Percentiles rank a stretch among this genome's conserved stretches.
These are phyloP conservation scores for Isabelozyma gotoi DNA, from an alignment of 805 yeast species.

Conservation along the genomic window DNA sequence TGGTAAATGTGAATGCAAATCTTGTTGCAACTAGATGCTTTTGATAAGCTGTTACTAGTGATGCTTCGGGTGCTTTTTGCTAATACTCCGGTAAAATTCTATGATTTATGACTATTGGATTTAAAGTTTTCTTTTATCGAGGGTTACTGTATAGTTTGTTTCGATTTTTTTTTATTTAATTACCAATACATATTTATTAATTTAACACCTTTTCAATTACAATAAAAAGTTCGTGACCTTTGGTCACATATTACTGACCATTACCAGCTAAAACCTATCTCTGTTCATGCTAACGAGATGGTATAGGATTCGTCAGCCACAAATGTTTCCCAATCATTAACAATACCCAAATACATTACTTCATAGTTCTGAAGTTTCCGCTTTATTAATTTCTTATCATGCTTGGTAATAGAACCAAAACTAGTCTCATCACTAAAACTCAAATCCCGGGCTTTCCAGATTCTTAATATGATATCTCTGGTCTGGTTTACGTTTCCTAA, in stretches of 20 bases:
- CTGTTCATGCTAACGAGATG: conserved; percentile 25
- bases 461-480: conserved; percentile 16
- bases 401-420: conserved; percentile 10
- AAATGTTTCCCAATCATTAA: conserved; percentile 32
- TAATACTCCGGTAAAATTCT: not conserved
- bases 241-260: too few relatives aligned
- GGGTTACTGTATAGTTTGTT: too few relatives aligned
- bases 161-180: too few relatives aligned
- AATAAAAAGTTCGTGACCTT: too few relatives aligned
- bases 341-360: conserved; percentile 12
- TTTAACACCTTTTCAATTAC: too few relatives aligned
- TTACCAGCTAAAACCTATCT: too few relatives aligned
- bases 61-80: not conserved
- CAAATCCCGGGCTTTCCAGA: conserved; percentile 31
- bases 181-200: not conserved
- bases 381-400: not conserved
- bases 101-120: too few relatives aligned
- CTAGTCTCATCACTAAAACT: conserved; percentile 16
- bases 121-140: not conserved
- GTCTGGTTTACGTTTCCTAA: conserved; percentile 28
- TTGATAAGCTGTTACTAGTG: not conserved
- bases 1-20: not conserved
- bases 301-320: conserved; percentile 24
- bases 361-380: not conserved
- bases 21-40: not conserved